Evolutionary conservation across 169 alveolate genomes (phyloP), one percentile per base, ranked within the genome.

Genomic region (Babesia caballi): DNA sequence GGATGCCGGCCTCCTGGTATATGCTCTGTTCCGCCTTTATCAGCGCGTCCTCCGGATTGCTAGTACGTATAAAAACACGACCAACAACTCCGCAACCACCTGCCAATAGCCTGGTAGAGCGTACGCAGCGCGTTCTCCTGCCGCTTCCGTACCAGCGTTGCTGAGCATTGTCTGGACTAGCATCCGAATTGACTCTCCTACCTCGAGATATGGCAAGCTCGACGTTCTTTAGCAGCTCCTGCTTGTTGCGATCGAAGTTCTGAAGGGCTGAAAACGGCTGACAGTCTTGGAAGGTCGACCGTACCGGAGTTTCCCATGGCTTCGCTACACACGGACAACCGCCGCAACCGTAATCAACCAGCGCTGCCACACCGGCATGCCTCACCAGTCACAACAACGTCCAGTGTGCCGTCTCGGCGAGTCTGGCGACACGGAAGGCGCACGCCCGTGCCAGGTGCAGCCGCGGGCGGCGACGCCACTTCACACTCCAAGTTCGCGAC

Each of bases 21-120:
- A 66, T 40, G 52, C 54, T 49, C 56, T 77, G 69, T 54, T 77
- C 73, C 25, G 52, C 57, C 61, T 58, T 58, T 27, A 71, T 71
- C 2, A 41, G 38, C 15, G 23, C 75, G 25, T 71, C 82, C n/a
- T 21, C 38, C 15, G 61, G 5, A 27, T 56, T 41, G 67, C 82
- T 71, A 41, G 7, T n/a, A 30, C 54, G 6, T 1, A 7, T 41
- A 3, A 5, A 3, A 1, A 14, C 32, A 63, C 11, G 15, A 11
- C 36, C 2, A 21, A 53, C 6, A 56, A 25, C 44, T n/a, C 3
- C 14, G 44, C 44, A 17, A 17, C 21, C 56, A 65, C 82, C 68
- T 66, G 27, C 27, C 33, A n/a, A 61, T 44, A 11, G 53, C 74
- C 41, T 67, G 81, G 52, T 56, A 54, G 17, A 53, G 17, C 27